phyloP scores from a whole-genome alignment of 345 rosid genomes.

The Linum tenue region DNA sequence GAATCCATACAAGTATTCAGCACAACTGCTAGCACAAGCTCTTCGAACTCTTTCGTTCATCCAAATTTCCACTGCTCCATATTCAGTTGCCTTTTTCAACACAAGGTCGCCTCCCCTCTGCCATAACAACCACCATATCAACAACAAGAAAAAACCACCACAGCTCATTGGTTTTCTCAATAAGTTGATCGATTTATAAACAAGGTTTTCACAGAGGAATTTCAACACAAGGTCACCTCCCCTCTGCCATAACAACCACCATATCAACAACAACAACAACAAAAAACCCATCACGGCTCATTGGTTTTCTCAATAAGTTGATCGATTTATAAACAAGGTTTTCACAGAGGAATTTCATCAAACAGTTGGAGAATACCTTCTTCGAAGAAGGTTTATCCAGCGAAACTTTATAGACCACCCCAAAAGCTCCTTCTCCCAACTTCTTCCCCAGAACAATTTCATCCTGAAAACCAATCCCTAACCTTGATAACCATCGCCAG shows the following conservation, averaged over 20 bases:
- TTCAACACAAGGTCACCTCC: slow-evolving; percentile 81
- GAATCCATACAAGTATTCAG: slow-evolving; percentile 82
- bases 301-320: not conserved
- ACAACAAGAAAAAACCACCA: slow-evolving; percentile 2
- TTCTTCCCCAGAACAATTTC: slow-evolving; percentile 92
- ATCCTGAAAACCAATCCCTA: slow-evolving; percentile 45
- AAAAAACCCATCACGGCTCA: not conserved
- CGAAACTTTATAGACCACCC: slow-evolving; percentile 73
- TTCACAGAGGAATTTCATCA: slow-evolving; percentile 5
- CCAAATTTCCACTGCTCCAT: slow-evolving; percentile 97
- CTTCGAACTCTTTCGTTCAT: slow-evolving; percentile 95
- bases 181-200: not conserved
- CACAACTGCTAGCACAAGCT: slow-evolving; percentile 94
- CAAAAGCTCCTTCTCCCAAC: slow-evolving; percentile 95
- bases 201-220: slow-evolving; percentile 2
- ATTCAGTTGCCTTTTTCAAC: slow-evolving; percentile 91
- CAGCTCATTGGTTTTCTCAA: not conserved
- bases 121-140: slow-evolving; percentile 8
- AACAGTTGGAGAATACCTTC: slow-evolving; percentile 45
- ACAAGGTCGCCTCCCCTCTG: slow-evolving; percentile 73
- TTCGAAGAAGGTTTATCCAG: slow-evolving; percentile 54
- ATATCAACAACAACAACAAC: slow-evolving; percentile 7
- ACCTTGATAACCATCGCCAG: slow-evolving; percentile 1
- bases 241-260: slow-evolving; percentile 23
- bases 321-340: not conserved